phyloP scores from a whole-genome alignment of 2,329 filamentous ascomycete species.

The Amauroascus niger region DNA sequence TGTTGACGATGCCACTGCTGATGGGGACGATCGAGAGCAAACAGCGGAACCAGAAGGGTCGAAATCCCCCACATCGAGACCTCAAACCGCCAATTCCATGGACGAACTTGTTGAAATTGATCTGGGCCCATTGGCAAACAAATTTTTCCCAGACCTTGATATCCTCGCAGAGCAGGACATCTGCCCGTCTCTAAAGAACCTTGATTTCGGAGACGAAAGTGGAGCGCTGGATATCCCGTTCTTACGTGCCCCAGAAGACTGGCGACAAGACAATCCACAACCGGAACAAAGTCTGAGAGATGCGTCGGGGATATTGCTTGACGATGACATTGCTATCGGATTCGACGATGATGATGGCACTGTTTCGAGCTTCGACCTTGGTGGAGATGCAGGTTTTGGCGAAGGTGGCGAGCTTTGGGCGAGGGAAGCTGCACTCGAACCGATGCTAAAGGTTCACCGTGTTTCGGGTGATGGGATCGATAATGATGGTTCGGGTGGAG shows the following conservation, averaged over 20 bases:
- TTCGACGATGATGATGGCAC: slow-evolving; percentile 67
- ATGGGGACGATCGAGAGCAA: slow-evolving; percentile 26
- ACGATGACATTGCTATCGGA: slow-evolving; percentile 73
- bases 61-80: slow-evolving; percentile 25
- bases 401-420: slow-evolving; percentile 96
- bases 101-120: slow-evolving; percentile 64
- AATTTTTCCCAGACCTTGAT: slow-evolving; percentile 76
- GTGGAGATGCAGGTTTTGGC: slow-evolving; percentile 70
- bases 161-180: slow-evolving; percentile 77
- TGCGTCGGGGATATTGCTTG: slow-evolving; percentile 71
- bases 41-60: slow-evolving; percentile 39
- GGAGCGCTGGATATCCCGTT: slow-evolving; percentile 85
- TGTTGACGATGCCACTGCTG: slow-evolving; percentile 44
- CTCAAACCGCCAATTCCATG: slow-evolving; percentile 29
- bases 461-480: slow-evolving; percentile 46
- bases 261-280: slow-evolving; percentile 59
- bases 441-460: slow-evolving; percentile 68
- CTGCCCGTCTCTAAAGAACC: slow-evolving; percentile 87
- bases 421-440: slow-evolving; percentile 73
- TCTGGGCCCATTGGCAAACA: slow-evolving; percentile 59
- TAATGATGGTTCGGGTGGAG: slow-evolving; percentile 44
- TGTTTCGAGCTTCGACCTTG: slow-evolving; percentile 61
- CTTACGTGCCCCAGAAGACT: slow-evolving; percentile 78
- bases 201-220: slow-evolving; percentile 79
- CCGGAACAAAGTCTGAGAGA: slow-evolving; percentile 46